Evolutionary conservation across 805 yeast genomes (phyloP).

Genomic region (Candida piceae): DNA sequence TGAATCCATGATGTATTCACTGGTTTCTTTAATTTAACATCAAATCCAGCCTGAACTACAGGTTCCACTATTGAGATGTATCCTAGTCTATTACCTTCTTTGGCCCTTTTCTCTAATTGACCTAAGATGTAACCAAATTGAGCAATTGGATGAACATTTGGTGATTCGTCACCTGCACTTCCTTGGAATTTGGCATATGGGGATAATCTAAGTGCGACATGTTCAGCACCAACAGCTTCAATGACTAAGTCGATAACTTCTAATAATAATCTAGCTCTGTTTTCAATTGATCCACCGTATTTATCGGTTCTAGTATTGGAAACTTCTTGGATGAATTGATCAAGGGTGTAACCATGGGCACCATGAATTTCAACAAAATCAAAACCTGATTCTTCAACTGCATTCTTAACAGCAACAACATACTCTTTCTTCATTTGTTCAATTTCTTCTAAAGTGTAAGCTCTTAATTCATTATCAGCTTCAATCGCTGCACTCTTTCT

Average conservation of each 20-base stretch:
- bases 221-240: slow-evolving; percentile 47
- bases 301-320: slow-evolving; percentile 37
- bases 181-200: slow-evolving; percentile 39
- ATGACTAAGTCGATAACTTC: slow-evolving; percentile 47
- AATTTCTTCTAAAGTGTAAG: slow-evolving; percentile 37
- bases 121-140: slow-evolving; percentile 34
- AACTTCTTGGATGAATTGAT: slow-evolving; percentile 34
- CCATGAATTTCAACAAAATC: slow-evolving; percentile 39
- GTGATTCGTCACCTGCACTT: slow-evolving; percentile 33
- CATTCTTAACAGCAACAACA: slow-evolving; percentile 39
- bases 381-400: slow-evolving; percentile 33
- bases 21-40: slow-evolving; percentile 1
- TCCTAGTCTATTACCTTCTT: slow-evolving; percentile 22
- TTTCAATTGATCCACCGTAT: slow-evolving; percentile 42
- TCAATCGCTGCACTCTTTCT: slow-evolving; percentile 30
- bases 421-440: slow-evolving; percentile 36
- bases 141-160: slow-evolving; percentile 31
- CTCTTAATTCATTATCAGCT: slow-evolving; percentile 41
- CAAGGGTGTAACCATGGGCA: slow-evolving; percentile 37
- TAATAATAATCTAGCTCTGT: slow-evolving; percentile 34
- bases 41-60: slow-evolving; percentile 11
- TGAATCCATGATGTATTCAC: slow-evolving; percentile 15
- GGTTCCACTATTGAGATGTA: slow-evolving; percentile 30
- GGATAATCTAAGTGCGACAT: slow-evolving; percentile 43
- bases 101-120: slow-evolving; percentile 36